Percentiles rank a stretch among this genome's conserved stretches.
These are phyloP conservation scores for Melanogaster broomeanus DNA, from an alignment of 768 basidiomycete genomes.

Conservation along the genomic window DNA sequence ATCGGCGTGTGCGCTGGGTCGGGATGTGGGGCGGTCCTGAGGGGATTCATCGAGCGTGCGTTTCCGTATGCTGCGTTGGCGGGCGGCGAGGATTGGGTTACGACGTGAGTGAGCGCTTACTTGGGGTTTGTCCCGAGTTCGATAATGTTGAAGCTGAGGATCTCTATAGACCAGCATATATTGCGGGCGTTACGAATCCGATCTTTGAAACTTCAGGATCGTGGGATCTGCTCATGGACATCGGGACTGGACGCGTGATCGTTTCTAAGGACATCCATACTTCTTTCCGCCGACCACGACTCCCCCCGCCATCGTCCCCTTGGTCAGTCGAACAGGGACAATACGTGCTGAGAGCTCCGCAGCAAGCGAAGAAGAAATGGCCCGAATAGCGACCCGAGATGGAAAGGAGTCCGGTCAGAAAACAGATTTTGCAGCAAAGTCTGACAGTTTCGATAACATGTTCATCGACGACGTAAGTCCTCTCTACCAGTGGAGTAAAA, in stretches of 20 bases:
- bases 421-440: constrained; percentile 54
- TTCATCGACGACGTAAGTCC: constrained; percentile 91
- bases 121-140: not conserved
- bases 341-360: constrained; percentile 64
- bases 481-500: not conserved
- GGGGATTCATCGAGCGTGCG: constrained; percentile 87
- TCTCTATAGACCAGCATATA: constrained; percentile 74
- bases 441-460: constrained; percentile 70
- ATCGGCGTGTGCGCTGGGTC: constrained; percentile 93
- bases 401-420: constrained; percentile 56
- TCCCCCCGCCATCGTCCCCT: constrained; percentile 43
- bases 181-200: constrained; percentile 97
- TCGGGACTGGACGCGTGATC: constrained; percentile 82
- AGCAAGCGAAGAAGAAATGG: constrained; percentile 71
- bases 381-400: constrained; percentile 46
- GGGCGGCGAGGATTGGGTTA: constrained; percentile 88
- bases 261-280: constrained; percentile 83
- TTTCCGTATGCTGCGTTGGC: constrained; percentile 95
- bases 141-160: constrained; percentile 5
- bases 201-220: constrained; percentile 85
- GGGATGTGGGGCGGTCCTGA: constrained; percentile 81
- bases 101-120: constrained; percentile 57
- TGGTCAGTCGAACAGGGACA: constrained; percentile 57
- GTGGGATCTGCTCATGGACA: constrained; percentile 95
- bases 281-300: constrained; percentile 47